Evolutionary conservation across 2,329 filamentous ascomycete species (phyloP), one percentile per base, ranked within the genome.

Genomic region (Cryphonectria nitschkei): DNA sequence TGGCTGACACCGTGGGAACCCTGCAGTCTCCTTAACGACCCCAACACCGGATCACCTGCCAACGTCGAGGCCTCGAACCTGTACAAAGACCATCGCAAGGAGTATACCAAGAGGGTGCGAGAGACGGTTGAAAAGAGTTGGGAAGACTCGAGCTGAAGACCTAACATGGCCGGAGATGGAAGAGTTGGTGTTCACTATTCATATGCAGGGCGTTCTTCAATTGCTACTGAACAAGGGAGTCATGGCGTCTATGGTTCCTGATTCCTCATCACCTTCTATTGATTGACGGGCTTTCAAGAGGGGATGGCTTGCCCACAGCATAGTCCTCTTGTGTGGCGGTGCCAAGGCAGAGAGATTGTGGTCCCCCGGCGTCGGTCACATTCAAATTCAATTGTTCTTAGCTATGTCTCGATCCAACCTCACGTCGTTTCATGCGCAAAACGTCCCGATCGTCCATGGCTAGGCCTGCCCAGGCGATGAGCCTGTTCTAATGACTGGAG

Each of bases 111-210:
- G 85, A 87, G 95, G 26, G 96, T 99, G 60, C 87, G 94, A 64
- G 96, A 98, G 84, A 98, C 95, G 0, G 96, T 99, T 22, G 96
- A 99, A 86, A 98, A 98, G 89, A 98, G 95, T 84, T 99, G 96
- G 96, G 96, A 98, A 74, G 95, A 98, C 78, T 97, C 43, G 9
- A 50, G 77, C 80, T 60, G 16, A 41, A 26, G 34, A 9, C 7
- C 9, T 46, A 14, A 9, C 63, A 14, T 13, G 29, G 63, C 41
- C 39, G 19, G 19, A 37, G 16, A 37, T 32, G 22, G 19, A 50
- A n/a, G 16, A n/a, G 43, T 8, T 19, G 39, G 9, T 16, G 11
- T 39, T 50, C 52, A 34, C 19, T 46, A 62, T 52, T 62, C 32
- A 41, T 11, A 46, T 52, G 32, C 41, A 26, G 41, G 46, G 56